A percentile compares a stretch with the other conserved stretches of the same genome.
phyloP scores from a whole-genome alignment of 345 rosid genomes.

The Lepidium sativum region DNA sequence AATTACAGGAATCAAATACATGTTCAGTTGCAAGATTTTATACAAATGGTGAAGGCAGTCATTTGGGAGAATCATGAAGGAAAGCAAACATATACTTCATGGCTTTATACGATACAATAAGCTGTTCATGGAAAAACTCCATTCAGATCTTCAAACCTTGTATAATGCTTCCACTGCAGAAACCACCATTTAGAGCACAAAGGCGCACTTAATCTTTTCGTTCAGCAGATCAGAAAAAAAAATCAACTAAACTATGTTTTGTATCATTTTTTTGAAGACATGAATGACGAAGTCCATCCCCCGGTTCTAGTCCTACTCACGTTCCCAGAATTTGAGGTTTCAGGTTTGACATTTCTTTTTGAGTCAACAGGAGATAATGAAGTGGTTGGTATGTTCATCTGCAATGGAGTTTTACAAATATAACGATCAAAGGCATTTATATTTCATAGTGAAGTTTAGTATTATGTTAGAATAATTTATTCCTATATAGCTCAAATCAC shows the following conservation, averaged over 20 bases:
- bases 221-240: not conserved
- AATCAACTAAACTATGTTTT: not conserved
- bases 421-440: not conserved
- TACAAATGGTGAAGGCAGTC: constrained; percentile 1
- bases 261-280: constrained; percentile 49
- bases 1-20: constrained; percentile 12
- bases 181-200: not conserved
- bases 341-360: constrained; percentile 48
- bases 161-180: constrained; percentile 3
- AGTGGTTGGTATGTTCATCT: constrained; percentile 47
- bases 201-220: constrained; percentile 5
- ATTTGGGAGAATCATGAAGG: not conserved
- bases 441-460: not conserved
- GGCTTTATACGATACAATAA: not conserved
- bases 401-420: constrained; percentile 10
- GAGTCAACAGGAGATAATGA: constrained; percentile 53
- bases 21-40: constrained; percentile 4
- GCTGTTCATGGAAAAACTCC: not conserved
- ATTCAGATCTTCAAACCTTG: not conserved
- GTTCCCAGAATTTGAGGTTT: constrained; percentile 47
- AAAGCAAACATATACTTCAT: not conserved
- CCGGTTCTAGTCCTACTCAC: constrained; percentile 47
- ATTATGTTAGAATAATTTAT: not conserved
- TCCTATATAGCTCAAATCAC: not conserved
- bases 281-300: constrained; percentile 77